These are phyloP conservation scores for Linum tenue DNA, from an alignment of 345 rosid genomes.

Conservation along the genomic window DNA sequence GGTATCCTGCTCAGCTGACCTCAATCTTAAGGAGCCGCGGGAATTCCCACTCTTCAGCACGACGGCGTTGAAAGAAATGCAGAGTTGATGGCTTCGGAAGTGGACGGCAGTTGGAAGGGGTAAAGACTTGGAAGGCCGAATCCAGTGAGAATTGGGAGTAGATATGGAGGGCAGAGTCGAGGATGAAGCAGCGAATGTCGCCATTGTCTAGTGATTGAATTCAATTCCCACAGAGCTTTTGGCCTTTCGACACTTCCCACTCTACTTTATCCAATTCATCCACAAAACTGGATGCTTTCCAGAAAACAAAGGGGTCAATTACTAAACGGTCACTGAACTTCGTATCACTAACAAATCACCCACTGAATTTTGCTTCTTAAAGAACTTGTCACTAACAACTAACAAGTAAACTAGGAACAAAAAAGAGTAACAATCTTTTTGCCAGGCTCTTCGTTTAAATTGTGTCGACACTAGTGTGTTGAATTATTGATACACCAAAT, in stretches of 20 bases:
- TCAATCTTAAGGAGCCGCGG: constrained; percentile 22
- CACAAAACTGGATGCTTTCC: background rate
- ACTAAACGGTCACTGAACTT: background rate
- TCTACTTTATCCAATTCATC: background rate
- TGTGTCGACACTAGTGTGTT: too few species aligned
- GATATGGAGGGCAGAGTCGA: constrained; percentile 9
- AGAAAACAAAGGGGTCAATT: background rate
- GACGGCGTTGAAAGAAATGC: constrained; percentile 20
- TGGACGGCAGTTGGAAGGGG: background rate
- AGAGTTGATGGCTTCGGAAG: constrained; percentile 8
- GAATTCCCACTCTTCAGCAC: constrained; percentile 10
- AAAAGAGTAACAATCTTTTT: too few species aligned
- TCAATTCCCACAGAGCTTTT: background rate
- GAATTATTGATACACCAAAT: too few species aligned
- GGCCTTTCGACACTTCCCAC: background rate
- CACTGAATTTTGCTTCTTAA: too few species aligned
- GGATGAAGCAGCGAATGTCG: constrained; percentile 13
- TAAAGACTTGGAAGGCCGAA: background rate
- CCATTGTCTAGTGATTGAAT: constrained; percentile 5
- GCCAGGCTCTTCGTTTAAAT: too few species aligned
- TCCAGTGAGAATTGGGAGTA: constrained; percentile 8
- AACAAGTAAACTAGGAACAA: too few species aligned
- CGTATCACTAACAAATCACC: background rate
- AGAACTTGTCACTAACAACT: too few species aligned
- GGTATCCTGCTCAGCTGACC: constrained; percentile 47